Evolutionary conservation across 768 basidiomycete species (phyloP).

Genomic region (Galerina marginata): DNA sequence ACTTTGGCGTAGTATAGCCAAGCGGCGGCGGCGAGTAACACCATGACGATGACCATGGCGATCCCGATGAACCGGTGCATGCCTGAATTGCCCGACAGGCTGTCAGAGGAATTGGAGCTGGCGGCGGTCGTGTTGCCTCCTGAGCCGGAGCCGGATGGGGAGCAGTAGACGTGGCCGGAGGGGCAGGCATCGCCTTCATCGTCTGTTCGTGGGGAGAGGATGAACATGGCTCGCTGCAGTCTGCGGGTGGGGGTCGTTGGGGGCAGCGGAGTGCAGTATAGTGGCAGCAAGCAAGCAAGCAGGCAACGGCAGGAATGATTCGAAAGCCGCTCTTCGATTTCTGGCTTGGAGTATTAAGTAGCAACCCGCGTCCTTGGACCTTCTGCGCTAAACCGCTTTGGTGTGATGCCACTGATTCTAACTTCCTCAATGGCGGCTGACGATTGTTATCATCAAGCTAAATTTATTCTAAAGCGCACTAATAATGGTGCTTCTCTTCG

Average conservation of each 20-base stretch:
- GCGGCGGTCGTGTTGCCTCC: constrained; percentile 18
- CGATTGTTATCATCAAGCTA: constrained; percentile 34
- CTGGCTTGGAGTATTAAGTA: constrained; percentile 23
- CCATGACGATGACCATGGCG: constrained; percentile 41
- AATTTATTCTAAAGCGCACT: constrained; percentile 17
- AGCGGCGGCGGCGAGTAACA: constrained; percentile 38
- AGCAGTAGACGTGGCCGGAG: constrained; percentile 23
- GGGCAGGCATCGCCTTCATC: constrained; percentile 29
- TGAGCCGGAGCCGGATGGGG: constrained; percentile 21
- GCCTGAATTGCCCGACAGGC: constrained; percentile 29
- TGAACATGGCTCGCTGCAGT: constrained; percentile 33
- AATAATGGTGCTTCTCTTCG: constrained; percentile 35
- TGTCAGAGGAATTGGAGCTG: constrained; percentile 12
- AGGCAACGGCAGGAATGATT: constrained; percentile 11
- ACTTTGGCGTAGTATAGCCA: constrained; percentile 41
- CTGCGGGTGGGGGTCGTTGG: constrained; percentile 3
- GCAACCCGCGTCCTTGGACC: constrained; percentile 15
- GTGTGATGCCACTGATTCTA: constrained; percentile 10
- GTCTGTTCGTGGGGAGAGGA: constrained; percentile 26
- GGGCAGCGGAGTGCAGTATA: constrained; percentile 8
- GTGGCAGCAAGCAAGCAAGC: constrained; percentile 7
- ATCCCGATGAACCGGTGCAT: constrained; percentile 52
- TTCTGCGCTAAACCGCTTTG: constrained; percentile 31
- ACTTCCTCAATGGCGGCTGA: constrained; percentile 31
- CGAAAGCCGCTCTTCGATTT: constrained; percentile 10